Evolutionary conservation across 2,329 filamentous ascomycete genomes (phyloP), one percentile per base, ranked within the genome.

Genomic region (Clarireedia paspali): DNA sequence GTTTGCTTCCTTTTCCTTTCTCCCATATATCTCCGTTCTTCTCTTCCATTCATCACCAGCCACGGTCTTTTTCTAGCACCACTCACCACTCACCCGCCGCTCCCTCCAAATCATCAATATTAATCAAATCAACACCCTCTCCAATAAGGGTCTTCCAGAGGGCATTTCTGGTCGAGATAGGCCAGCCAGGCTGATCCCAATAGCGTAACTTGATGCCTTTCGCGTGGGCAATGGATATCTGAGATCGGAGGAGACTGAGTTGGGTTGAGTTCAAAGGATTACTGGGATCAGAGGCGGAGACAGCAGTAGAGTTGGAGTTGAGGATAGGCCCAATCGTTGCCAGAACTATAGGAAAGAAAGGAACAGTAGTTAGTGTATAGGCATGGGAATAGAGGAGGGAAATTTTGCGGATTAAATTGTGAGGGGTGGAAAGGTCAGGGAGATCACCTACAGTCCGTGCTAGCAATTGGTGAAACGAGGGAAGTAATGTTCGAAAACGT

Each of bases 101-200:
- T 42, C 61, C 64, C 36, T 58, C 59, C 48, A 85, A 63, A 64
- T 85, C 79, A 68, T 85, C 83, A 10, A 78, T 79, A 66, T 83
- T 85, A 48, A 86, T 64, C 50, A 84, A 68, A 65, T 83, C 81
- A 3, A 81, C 78, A 0, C 79, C 81, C 61, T 81, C 78, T 9
- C 72, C 67, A 24, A 77, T 66, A 47, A 85, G 64, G 2, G 74
- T 68, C 47, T 75, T 71, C 82, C 82, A 85, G 6, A 85, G 70
- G 26, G 71, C 71, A 64, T 84, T 78, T 48, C 81, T 71, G 30
- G 76, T 66, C 27, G 70, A 70, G 4, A 78, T 64, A 2, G 82
- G 81, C 81, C 81, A 84, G 7, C 66, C 68, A 0, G 82, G 82
- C 30, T 79, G 72, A 26, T 78, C 77, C 82, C 82, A 85, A 63